Evolutionary conservation across 768 basidiomycete genomes (phyloP), one percentile per base, ranked within the genome.

Genomic region (Mycena rebaudengoi): DNA sequence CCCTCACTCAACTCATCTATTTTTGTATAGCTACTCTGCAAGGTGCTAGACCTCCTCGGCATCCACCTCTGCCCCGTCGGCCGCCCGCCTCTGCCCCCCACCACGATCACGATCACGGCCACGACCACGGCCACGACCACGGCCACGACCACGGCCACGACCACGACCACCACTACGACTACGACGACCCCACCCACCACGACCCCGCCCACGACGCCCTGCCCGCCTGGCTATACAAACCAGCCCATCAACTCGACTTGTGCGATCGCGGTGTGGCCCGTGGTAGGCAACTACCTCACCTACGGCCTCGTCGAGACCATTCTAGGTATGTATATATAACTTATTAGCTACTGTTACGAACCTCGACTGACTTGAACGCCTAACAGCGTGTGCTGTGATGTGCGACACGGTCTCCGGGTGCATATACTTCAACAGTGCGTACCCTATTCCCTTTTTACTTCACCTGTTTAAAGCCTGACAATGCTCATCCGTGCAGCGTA

Each of bases 351-450:
- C 3, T 8, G 14, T 40, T 30, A 44, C 10, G 33, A 5, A n/a
- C 11, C 12, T 13, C 20, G 10, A 29, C 39, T 3, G 14, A 10
- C 3, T 20, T 37, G 21, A 41, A 6, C 32, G 8, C 16, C 20
- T 29, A 13, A 1, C 33, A 68, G 66, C 7, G 12, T 68, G 66
- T 21, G 62, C 59, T 11, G 21, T 35, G 18, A 68, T 64, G 59
- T 68, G 66, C 48, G 14, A 56, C 33, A n/a, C 21, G 4, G 21
- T 60, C 3, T 0, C 21, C 21, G 7, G 18, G 0, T 67, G 66
- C 41, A 20, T 23, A 5, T 64, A 12, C 29, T 14, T 16, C 29
- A 68, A 68, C 37, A 39, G 65, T 67, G 39, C 35, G 65, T n/a
- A 18, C 26, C 13, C 32, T 11, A 4, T 30, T 28, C 35, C 6